Evolutionary conservation across 257 asterid genomes (phyloP).

Genomic region (Nemophila menziesii): DNA sequence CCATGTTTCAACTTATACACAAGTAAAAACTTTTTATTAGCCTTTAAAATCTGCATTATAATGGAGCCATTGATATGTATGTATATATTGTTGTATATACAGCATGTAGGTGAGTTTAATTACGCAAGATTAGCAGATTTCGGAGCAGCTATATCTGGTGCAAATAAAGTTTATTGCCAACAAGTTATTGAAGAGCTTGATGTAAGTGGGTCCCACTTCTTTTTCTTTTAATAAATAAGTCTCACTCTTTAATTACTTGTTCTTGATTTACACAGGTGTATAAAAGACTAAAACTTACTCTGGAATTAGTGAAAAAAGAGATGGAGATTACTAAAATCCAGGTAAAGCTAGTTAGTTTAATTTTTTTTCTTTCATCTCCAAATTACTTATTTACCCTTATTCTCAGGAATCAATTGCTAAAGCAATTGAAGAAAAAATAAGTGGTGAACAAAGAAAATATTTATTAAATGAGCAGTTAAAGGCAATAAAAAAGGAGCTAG

Average conservation of each 20-base stretch:
- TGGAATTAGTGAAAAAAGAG: slow-evolving; percentile 94
- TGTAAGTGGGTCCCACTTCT: slow-evolving; percentile 37
- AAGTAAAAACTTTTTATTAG: slow-evolving; percentile 31
- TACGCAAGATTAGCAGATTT: slow-evolving; percentile 96
- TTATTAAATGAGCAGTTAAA: slow-evolving; percentile 87
- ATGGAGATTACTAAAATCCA: slow-evolving; percentile 97
- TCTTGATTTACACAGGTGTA: slow-evolving; percentile 39
- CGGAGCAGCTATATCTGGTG: slow-evolving; percentile 99
- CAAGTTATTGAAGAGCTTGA: slow-evolving; percentile 98
- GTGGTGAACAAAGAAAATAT: slow-evolving; percentile 97
- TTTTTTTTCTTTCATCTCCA: neutral
- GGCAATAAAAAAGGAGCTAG: slow-evolving; percentile 99
- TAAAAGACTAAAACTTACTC: slow-evolving; percentile 69
- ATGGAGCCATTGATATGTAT: neutral
- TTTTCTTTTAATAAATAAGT: neutral
- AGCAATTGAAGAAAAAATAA: slow-evolving; percentile 97
- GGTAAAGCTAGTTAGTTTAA: slow-evolving; percentile 27
- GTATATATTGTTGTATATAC: slow-evolving; percentile 28
- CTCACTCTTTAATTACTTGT: neutral
- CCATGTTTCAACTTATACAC: slow-evolving; percentile 92
- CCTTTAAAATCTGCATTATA: neutral
- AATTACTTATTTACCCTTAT: slow-evolving; percentile 15
- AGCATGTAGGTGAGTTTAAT: slow-evolving; percentile 95
- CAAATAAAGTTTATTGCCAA: slow-evolving; percentile 73
- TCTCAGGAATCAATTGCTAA: slow-evolving; percentile 89